Evolutionary conservation across 2,329 filamentous ascomycete genomes (phyloP), one percentile per base, ranked within the genome.

Genomic region (Penicillium hesseltinei): DNA sequence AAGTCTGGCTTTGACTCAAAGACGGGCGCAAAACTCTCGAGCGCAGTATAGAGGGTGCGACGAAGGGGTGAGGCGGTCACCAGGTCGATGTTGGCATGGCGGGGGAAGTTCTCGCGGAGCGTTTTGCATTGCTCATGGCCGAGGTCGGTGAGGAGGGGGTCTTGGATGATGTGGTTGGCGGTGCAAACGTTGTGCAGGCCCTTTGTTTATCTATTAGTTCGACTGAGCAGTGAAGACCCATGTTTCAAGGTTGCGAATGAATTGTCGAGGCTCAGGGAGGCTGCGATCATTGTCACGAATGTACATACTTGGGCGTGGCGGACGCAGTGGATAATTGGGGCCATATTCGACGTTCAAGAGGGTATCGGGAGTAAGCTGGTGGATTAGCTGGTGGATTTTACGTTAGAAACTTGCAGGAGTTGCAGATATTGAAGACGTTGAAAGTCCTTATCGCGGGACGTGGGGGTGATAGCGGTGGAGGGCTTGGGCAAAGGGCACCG

Each of bases 1-100:
- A 82, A 70, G 4, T 77, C 76, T 15, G 72, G 73, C 54, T 76
- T 75, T 10, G 70, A 66, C 23, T 79, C 67, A 51, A 84, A 80
- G 0, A 78, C 80, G 0, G 84, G 78, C 19, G 81, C 82, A 73
- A 96, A 95, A 45, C 84, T 82, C 53, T 85, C 77, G 31, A 91
- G 80, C 35, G 88, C 87, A 2, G 92, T 96, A 75, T 90, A 85
- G 45, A 96, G 80, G 2, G 92, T 95, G 60, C 92, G 86, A 50
- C 88, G 87, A 64, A 96, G 82, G 6, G 92, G 91, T 1, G 90
- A 94, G 39, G 91, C 86, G 23, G 92, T 82, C 13, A 96, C 81
- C 64, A 89, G 81, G 5, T 88, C 87, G 68, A 94, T 78, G 39
- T 81, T 75, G 60, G 79, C 77, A 70, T 89, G 87, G 73, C 83